Percentiles rank a stretch among this genome's conserved stretches.
Conservation (phyloP, 148 eudicot genomes). For the Linanthus parryae region DNA sequence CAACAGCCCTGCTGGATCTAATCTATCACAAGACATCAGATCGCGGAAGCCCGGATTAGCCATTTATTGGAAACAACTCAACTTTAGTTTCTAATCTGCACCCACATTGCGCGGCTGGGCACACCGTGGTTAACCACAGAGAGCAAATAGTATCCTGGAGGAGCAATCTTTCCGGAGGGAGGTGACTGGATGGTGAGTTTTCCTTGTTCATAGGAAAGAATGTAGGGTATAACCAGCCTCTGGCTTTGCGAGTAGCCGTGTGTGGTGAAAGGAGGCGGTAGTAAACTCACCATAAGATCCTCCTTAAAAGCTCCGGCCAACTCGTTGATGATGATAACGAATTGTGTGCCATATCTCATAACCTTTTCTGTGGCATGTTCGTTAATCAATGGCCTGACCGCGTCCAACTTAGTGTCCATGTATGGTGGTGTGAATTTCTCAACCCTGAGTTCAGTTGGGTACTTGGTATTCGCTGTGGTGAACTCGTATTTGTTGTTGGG, state of each 20-base stretch:
- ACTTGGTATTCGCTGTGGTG: constrained; percentile 8
- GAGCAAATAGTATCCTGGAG: constrained; percentile 66
- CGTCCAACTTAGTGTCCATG: constrained; percentile 25
- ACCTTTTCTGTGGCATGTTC: neutral
- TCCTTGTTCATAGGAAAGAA: neutral
- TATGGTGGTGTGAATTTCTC: constrained; percentile 80
- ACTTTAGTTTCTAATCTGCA: too few species aligned
- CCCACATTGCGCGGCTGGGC: constrained; percentile 70
- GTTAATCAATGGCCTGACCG: constrained; percentile 19
- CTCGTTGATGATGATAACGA: constrained; percentile 15
- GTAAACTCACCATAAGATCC: constrained; percentile 48
- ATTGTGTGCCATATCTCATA: constrained; percentile 24
- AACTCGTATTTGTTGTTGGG: constrained; percentile 34
- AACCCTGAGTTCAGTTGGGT: constrained; percentile 56
- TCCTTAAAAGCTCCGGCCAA: neutral
- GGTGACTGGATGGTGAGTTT: constrained; percentile 41
- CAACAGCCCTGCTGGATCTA: too few species aligned
- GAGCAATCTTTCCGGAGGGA: constrained; percentile 43
- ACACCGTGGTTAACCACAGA: constrained; percentile 53
- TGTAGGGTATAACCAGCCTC: constrained; percentile 39
- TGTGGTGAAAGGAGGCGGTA: constrained; percentile 77
- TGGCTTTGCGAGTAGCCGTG: constrained; percentile 85
- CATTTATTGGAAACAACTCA: too few species aligned
- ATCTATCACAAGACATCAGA: too few species aligned
- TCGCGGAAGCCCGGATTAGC: too few species aligned